These are phyloP conservation scores for Chlamydomonas reinhardtii DNA, from an alignment of 163 green algal species.

Conservation along the genomic window DNA sequence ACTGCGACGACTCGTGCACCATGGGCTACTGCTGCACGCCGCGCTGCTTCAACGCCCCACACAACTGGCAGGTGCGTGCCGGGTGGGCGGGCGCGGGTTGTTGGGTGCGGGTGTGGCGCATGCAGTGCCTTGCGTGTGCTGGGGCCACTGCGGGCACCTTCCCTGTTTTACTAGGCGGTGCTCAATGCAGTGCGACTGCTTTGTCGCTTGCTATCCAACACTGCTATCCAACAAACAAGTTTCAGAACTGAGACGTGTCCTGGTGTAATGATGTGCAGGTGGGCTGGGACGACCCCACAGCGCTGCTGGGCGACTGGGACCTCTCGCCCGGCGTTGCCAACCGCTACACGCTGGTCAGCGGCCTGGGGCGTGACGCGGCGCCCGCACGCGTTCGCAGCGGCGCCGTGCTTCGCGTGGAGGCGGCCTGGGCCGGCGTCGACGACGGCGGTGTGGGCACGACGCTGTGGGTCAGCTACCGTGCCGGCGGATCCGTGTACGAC, in stretches of 20 bases:
- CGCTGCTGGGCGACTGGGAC: neutral
- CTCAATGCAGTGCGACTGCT: too few relatives aligned
- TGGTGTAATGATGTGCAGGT: neutral
- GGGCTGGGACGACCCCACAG: neutral
- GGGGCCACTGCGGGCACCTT: too few relatives aligned
- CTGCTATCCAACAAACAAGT: too few relatives aligned
- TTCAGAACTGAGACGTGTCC: too few relatives aligned
- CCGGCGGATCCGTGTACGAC: neutral
- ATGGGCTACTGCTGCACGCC: slow-evolving; percentile 74
- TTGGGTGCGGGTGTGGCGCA: too few relatives aligned
- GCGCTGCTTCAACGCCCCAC: slow-evolving; percentile 69
- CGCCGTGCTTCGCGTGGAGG: neutral
- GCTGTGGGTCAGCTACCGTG: slow-evolving; percentile 23
- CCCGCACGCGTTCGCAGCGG: neutral
- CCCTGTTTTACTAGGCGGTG: too few relatives aligned
- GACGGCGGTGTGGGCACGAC: neutral
- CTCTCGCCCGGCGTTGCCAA: neutral
- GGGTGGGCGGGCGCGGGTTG: too few relatives aligned
- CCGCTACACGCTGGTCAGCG: neutral
- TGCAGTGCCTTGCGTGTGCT: too few relatives aligned
- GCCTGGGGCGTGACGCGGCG: too few relatives aligned
- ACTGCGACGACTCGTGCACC: slow-evolving; percentile 57
- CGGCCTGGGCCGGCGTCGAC: neutral
- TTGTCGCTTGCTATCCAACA: too few relatives aligned
- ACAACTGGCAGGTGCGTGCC: slow-evolving; percentile 68